Evolutionary conservation across 2,329 filamentous ascomycete genomes (phyloP), one percentile per base, ranked within the genome.

Genomic region (Aspergillus pseudoterreus): DNA sequence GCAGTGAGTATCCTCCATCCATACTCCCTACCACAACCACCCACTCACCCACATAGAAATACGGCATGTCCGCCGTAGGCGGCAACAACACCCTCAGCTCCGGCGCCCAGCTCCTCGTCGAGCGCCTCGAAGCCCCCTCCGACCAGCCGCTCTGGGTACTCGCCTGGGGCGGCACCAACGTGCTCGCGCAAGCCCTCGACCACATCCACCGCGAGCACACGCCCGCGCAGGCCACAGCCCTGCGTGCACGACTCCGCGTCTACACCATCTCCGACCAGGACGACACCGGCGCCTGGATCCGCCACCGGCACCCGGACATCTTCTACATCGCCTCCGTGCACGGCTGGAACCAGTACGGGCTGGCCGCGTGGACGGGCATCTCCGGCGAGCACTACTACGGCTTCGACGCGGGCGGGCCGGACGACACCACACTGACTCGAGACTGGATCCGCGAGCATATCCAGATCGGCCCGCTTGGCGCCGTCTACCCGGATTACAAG

Each of bases 181-280:
- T 76, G 1, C 72, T 82, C 4, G 79, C 79, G 3, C 73, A 78
- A 48, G 76, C 74, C 1, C 67, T 82, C 9, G 61, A 72, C 24
- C 65, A 74, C 14, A 70, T 65, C 41, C 50, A 56, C 9, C 45
- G 49, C 3, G 52, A 52, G 5, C 45, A 56, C 41, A 50, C 51
- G 41, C 52, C 60, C 12, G 38, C 55, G 0, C 71, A 76, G 1
- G 64, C 72, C 1, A 62, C 66, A 0, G 52, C 50, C 0, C 66
- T 81, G 19, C 63, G 71, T 2, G 56, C 65, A 3, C 76, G 75
- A 54, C 61, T 82, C 3, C 69, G 78, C 11, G 71, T 82, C 8
- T 82, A 82, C 61, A 67, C 80, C 33, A 82, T 84, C 49, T 82
- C 79, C 6, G 82, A 84, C 55, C 81, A 84, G 56, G 81, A 84